Evolutionary conservation across 495 filamentous ascomycete species (phyloP).

Genomic region (Talaromyces adpressus): DNA sequence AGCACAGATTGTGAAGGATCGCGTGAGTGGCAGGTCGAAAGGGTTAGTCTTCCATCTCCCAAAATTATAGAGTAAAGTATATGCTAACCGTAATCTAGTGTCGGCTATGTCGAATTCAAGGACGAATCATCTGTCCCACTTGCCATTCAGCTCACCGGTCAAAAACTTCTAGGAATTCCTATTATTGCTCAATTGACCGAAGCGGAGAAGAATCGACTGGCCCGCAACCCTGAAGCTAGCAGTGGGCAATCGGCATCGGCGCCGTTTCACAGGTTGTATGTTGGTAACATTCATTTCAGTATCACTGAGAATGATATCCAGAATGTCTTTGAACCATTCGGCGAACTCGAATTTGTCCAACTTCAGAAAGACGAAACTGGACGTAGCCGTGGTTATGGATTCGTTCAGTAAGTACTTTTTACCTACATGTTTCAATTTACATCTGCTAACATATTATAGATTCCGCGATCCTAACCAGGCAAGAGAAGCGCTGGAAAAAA

Average conservation of each 20-base stretch:
- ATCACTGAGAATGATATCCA: conserved; percentile 95
- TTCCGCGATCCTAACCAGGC: conserved; percentile 90
- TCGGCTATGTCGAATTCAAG: conserved; percentile 99
- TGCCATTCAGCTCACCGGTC: conserved; percentile 97
- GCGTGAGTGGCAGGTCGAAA: conserved; percentile 94
- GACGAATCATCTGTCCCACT: conserved; percentile 87
- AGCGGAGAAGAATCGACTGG: conserved; percentile 98
- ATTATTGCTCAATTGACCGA: conserved; percentile 98
- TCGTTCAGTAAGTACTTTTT: conserved; percentile 79
- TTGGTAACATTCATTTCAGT: conserved; percentile 99
- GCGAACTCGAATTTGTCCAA: conserved; percentile 95
- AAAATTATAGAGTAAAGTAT: not conserved
- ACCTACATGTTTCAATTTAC: not conserved
- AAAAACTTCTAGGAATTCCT: conserved; percentile 96
- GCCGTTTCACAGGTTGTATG: conserved; percentile 97
- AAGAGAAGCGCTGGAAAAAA: conserved; percentile 90
- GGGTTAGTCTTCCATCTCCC: conserved; percentile 54
- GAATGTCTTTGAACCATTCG: conserved; percentile 97
- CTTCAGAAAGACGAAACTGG: conserved; percentile 91
- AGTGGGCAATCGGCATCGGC: conserved; percentile 63
- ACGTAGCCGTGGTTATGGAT: conserved; percentile 92
- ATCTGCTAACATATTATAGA: conserved; percentile 44
- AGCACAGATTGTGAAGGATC: conserved; percentile 98
- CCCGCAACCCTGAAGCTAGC: conserved; percentile 69
- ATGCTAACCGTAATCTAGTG: conserved; percentile 51